These are phyloP conservation scores for Blastocystis hominis DNA, from an alignment of 352 stramenopile genomes.

Conservation along the genomic window DNA sequence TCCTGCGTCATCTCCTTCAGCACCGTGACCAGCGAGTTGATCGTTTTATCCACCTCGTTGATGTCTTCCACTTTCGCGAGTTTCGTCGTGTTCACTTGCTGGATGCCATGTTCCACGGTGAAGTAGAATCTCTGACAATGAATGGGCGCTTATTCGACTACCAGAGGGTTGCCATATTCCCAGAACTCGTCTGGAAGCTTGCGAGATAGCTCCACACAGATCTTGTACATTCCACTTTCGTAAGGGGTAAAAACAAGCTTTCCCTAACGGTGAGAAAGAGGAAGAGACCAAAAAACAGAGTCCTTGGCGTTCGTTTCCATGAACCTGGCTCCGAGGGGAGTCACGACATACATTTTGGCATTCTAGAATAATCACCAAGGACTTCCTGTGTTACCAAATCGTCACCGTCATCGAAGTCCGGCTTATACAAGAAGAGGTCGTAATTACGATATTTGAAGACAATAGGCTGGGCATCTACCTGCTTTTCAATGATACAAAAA, in stretches of 20 bases:
- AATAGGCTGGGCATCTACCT: not conserved
- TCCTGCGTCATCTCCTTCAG: constrained; percentile 52
- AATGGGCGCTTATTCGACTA: not conserved
- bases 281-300: not conserved
- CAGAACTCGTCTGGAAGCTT: constrained; percentile 38
- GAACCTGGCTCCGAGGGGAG: constrained; percentile 16
- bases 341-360: constrained; percentile 34
- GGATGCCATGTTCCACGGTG: constrained; percentile 34
- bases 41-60: constrained; percentile 2
- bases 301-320: constrained; percentile 53
- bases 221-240: constrained; percentile 29
- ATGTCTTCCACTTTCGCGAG: constrained; percentile 36
- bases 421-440: constrained; percentile 46
- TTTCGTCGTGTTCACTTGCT: constrained; percentile 42
- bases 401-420: not conserved
- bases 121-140: constrained; percentile 24
- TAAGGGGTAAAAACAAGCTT: constrained; percentile 46
- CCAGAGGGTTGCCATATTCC: constrained; percentile 44
- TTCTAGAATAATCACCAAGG: not conserved
- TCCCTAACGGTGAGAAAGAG: not conserved
- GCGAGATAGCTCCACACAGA: constrained; percentile 10
- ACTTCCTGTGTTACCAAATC: not conserved
- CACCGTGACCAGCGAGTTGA: not conserved
- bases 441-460: constrained; percentile 50
- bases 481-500: constrained; percentile 37